Base-by-base conservation (phyloP, 768 basidiomycete genomes). In the Postia placenta region DNA sequence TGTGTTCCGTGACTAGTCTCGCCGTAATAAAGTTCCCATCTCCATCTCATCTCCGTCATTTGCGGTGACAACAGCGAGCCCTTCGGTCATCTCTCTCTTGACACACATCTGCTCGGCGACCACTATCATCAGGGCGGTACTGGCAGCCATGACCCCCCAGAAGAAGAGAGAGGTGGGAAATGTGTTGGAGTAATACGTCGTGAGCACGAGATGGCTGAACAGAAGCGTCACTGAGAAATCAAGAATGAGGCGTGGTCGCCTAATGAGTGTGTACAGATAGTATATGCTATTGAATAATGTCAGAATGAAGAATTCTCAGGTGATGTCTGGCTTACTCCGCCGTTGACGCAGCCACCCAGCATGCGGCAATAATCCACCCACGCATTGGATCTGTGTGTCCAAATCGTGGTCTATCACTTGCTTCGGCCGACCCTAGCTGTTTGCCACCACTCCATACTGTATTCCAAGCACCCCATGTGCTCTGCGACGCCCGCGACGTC, bases 41-140 rank as follows among this genome's bases (percentile, higher is more conserved):
- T 79, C 81, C 53, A 84, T 73, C 38, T 82, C 76, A 36, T 81
- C 78, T 17, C 62, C 59, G 25, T 74, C 76, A 9, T 72, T 61
- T 43, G 72, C 65, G 33, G 69, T 65, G 33, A 60, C 62, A 41
- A 71, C 68, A 17, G 68, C 73, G 52, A 95, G 67, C 6, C 92
- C 92, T 62, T 94, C 91, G 17, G 71, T 69, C 91, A 96, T 91
- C 69, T 96, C 92, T 37, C 92, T 72, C 58, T 78, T 83, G 23
- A 95, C 87, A 62, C 95, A 94, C 23, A 96, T 72, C 59, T 97
- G 92, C 63, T 99, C 96, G 1, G 92, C 88, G 11, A 85, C 65
- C 46, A 92, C 73, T 53, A 97, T 79, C 51, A 83, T 87, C 33
- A 85, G 57, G n/a, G 80, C 70, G 5, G 90, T 76, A 38, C 89